Evolutionary conservation across 2,329 filamentous ascomycete species (phyloP).

Genomic region (Sporothrix pseudoabietina): DNA sequence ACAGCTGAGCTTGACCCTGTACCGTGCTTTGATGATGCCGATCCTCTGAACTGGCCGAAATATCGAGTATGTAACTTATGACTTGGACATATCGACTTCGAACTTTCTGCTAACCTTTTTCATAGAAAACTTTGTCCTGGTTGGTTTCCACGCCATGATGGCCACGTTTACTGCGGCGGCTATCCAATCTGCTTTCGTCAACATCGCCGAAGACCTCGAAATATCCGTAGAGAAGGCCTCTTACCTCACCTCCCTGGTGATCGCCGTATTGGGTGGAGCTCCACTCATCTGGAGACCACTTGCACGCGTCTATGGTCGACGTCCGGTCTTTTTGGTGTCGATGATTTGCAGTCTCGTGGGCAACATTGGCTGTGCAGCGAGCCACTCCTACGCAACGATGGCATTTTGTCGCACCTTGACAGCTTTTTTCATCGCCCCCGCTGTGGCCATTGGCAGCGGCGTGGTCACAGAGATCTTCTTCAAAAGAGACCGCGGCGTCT

Average conservation of each 20-base stretch:
- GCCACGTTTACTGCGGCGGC: slow-evolving; percentile 56
- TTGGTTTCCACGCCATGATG: slow-evolving; percentile 61
- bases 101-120: background rate
- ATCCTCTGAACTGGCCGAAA: slow-evolving; percentile 26
- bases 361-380: slow-evolving; percentile 58
- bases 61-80: background rate
- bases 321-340: slow-evolving; percentile 57
- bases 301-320: slow-evolving; percentile 55
- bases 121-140: slow-evolving; percentile 55
- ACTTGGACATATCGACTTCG: background rate
- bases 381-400: slow-evolving; percentile 52
- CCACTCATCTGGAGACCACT: slow-evolving; percentile 61
- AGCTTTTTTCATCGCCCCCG: slow-evolving; percentile 59
- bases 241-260: slow-evolving; percentile 59
- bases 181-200: slow-evolving; percentile 57
- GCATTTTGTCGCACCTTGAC: slow-evolving; percentile 53
- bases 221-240: slow-evolving; percentile 51
- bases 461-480: slow-evolving; percentile 62
- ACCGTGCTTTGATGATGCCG: slow-evolving; percentile 9
- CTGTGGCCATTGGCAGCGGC: slow-evolving; percentile 54
- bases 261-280: slow-evolving; percentile 54
- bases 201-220: slow-evolving; percentile 55
- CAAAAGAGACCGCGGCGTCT: slow-evolving; percentile 54
- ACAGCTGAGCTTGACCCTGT: slow-evolving; percentile 26
- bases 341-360: slow-evolving; percentile 50